Evolutionary conservation across 208 protist species (phyloP).

Genomic region (Borovskyia barvae): DNA sequence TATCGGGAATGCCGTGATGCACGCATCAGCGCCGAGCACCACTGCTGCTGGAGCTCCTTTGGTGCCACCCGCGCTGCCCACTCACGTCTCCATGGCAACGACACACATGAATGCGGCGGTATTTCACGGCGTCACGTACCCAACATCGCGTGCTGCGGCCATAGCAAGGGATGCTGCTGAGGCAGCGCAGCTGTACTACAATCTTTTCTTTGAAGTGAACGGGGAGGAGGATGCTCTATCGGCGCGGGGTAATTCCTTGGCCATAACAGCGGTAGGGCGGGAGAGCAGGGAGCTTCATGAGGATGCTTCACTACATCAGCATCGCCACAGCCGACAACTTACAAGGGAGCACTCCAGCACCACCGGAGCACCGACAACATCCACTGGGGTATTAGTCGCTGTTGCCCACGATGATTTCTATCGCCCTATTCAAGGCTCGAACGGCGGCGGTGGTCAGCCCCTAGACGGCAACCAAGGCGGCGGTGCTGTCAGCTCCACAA

Average conservation of each 20-base stretch:
- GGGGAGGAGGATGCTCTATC: neutral
- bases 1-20: too few relatives aligned
- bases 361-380: too few relatives aligned
- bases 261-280: neutral
- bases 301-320: neutral
- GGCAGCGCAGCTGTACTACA: conserved; percentile 39
- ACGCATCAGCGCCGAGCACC: too few relatives aligned
- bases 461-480: too few relatives aligned
- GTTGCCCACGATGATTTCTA: too few relatives aligned
- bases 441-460: too few relatives aligned
- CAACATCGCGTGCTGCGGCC: conserved; percentile 16
- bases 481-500: too few relatives aligned
- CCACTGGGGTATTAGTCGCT: too few relatives aligned
- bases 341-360: neutral
- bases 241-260: neutral
- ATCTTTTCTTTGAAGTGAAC: conserved; percentile 33
- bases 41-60: too few relatives aligned
- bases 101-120: conserved; percentile 29
- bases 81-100: neutral
- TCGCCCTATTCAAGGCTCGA: too few relatives aligned
- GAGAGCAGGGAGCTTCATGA: neutral
- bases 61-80: too few relatives aligned
- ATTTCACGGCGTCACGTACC: conserved; percentile 24
- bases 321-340: neutral
- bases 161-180: conserved; percentile 33